Evolutionary conservation across 164 flowering plant species (phyloP), one percentile per base, ranked within the genome.

Genomic region (Santalum album): DNA sequence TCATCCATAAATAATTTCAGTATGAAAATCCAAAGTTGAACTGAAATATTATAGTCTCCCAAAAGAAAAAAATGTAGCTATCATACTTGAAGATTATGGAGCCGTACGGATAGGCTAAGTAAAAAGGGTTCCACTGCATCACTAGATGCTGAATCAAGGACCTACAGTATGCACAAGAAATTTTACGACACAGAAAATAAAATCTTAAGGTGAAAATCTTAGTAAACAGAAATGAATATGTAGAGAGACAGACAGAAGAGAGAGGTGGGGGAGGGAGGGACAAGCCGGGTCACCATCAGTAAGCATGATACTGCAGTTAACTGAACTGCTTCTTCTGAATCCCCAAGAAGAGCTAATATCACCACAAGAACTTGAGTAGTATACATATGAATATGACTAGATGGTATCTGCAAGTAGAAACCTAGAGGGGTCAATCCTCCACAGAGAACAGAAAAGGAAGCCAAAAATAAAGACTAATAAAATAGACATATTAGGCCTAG

Each of bases 341-440:
- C 98, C 71, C 85, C 96, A 17, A 91, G 90, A 65, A 92, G 66
- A 57, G 94, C 94, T 54, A 89, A 69, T 63, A 92, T 79, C 24
- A 92, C 95, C 48, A 89, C 83, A 60, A 92, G 79, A 64, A 92
- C 79, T 69, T 92, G 87, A 59, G 76, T 65, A 18, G 78, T 72
- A 49, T 83, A 82, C 58, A 73, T 72, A 59, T 61, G 63, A 49
- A 79, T 77, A 65, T 75, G 79, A 56, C 69, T 59, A 25, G 81
- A 68, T 51, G 98, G 90, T 58, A 86, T 84, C 98, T 92, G 94
- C 78, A 72, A 51, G 40, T 49, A 42, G 34, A 42, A 42, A 17
- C 21, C 19, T 17, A 42, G 17, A 38, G 14, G 14, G 17, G 42
- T 38, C 14, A 38, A 10, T 38, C 42, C 17, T 38, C 1, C 0